Base-by-base conservation (phyloP, 768 basidiomycete genomes). In the Boletus edulis region DNA sequence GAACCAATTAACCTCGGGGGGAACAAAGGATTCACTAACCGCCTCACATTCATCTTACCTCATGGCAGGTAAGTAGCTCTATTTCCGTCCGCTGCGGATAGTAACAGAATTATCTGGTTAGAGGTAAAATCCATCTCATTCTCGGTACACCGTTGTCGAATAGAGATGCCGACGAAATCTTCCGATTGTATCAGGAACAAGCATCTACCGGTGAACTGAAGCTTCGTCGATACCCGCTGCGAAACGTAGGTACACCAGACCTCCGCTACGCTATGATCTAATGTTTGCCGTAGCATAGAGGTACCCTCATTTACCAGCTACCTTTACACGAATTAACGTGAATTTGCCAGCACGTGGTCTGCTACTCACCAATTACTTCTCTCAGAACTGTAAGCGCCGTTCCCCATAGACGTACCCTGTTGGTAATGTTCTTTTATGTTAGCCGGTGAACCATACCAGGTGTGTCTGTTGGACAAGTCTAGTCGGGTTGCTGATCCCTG, bases 371-470 rank as follows among this genome's bases (percentile, higher is more conserved):
- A 87, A 89, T 62, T 92, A 92, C 63, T 92, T 92, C 62, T 91
- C 90, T 14, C 90, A 92, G 59, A 92, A 92, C 54, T 82, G 90
- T 89, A 65, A 65, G 84, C 71, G 18, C 49, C 6, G 5, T 44
- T 49, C n/a, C 24, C 24, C 31, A 11, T 10, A 29, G n/a, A 42
- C 12, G 18, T 38, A 7, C n/a, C 15, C 14, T 22, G 4, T 40
- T 44, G 31, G 6, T 61, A 14, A 58, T 35, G 37, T 46, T 27
- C 32, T 52, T 34, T 32, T 22, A 12, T 54, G n/a, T 32, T 58
- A 92, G 90, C 87, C 52, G 90, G 90, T 31, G 85, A 82, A 62
- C 85, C 88, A n/a, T 92, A 92, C 61, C 82, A 88, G 67, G 89
- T 87, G 67, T 8, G 74, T 49, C 41, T 40, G 17, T 48, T 35